Base-by-base conservation (phyloP, 1,284 basidiomycete genomes). In the Mixia osmundae region DNA sequence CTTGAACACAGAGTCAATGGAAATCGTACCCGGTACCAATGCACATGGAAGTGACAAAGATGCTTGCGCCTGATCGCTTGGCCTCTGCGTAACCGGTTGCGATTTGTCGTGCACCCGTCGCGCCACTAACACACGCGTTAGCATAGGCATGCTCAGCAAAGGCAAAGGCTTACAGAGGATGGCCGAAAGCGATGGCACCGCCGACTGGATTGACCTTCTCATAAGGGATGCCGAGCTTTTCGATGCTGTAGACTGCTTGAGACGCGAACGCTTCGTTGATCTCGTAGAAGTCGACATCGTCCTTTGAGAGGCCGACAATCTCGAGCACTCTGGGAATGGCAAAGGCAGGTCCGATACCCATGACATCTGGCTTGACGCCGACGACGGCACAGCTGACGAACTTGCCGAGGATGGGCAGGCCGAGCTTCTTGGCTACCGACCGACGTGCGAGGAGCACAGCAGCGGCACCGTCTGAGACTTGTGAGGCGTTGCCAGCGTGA, bases 401-500 rank as follows among this genome's bases (percentile, higher is more conserved):
- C 63, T 95, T 95, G 61, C 80, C 91, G 40, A 89, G 44, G 52
- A 97, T 76, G 31, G 83, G 82, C 25, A 97, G 66, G 29, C 79
- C 76, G 44, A 89, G 72, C 52, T 74, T 76, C 59, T 77, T 74
- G 14, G 89, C 89, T 25, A 74, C 68, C 20, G 74, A 77, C 39
- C 89, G 71, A 42, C 82, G 69, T 24, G 80, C 68, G 39, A 95
- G 72, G 38, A 97, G 60, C 33, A 95, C 85, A 0, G 87, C 87
- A 33, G 87, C 83, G 16, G 89, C 89, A 43, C 89, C 89, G 52
- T 99, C 91, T n/a, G 82, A 85, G 32, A 97, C 72, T 56, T 94
- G 87, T 18, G 77, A 85, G 15, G 35, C 34, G 15, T 43, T 39
- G 19, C 66, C 66, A 32, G 89, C 91, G 54, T 91, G 83, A 2